A percentile compares a stretch with the other conserved stretches of the same genome.
Conservation (phyloP, 2,329 filamentous ascomycete species). For the Ophiocordyceps camponoti-rufipedis region DNA sequence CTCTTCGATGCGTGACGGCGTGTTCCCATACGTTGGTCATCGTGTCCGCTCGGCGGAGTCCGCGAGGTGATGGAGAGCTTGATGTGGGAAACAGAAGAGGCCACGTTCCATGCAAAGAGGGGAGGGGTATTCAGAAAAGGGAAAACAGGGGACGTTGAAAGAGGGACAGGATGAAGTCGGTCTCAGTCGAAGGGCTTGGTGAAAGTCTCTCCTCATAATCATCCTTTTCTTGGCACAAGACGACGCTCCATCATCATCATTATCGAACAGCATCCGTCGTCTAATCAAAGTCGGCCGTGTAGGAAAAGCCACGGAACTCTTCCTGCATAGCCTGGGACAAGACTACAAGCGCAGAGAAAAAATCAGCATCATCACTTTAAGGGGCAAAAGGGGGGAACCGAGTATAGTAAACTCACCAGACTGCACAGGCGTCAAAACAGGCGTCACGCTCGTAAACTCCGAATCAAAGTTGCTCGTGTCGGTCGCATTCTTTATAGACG, state of each 20-base stretch:
- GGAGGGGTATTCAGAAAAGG: not conserved
- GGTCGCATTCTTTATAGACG: constrained; percentile 75
- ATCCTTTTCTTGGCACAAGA: not conserved
- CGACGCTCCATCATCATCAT: not conserved
- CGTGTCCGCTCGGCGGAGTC: not conserved
- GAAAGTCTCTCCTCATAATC: too few species aligned
- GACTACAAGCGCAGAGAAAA: constrained; percentile 33
- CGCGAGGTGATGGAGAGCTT: not conserved
- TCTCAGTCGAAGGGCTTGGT: not conserved
- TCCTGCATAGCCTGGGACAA: constrained; percentile 98
- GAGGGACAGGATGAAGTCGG: not conserved
- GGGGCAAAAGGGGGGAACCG: not conserved
- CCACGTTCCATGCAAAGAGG: not conserved
- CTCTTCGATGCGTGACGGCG: too few species aligned
- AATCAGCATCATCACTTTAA: not conserved
- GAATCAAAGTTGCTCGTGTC: constrained; percentile 99
- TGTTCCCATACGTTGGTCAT: not conserved
- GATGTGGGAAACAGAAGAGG: not conserved
- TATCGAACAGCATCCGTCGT: not conserved
- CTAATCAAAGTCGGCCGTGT: constrained; percentile 78
- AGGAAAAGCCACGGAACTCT: constrained; percentile 97
- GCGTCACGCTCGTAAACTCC: constrained; percentile 96
- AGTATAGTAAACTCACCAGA: constrained; percentile 51
- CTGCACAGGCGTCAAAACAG: constrained; percentile 90
- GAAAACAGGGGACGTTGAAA: not conserved